These are phyloP conservation scores for Fragaria nilgerrensis DNA, from an alignment of 306 rosid species.

Conservation along the genomic window DNA sequence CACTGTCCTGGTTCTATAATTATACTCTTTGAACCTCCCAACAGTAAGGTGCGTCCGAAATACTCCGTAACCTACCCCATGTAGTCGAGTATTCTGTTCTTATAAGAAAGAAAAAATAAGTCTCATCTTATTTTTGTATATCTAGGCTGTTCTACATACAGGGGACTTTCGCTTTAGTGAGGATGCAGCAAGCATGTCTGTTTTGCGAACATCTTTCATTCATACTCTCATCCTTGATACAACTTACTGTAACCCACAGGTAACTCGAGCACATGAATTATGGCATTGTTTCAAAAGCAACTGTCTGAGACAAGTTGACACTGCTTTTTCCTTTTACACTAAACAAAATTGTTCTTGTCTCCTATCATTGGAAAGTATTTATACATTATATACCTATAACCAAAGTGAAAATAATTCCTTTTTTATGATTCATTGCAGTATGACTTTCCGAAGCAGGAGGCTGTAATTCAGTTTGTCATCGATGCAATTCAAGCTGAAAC, in stretches of 20 bases:
- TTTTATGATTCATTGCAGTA: constrained; percentile 57
- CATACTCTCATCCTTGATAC: constrained; percentile 85
- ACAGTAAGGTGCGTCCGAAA: constrained; percentile 73
- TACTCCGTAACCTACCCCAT: constrained; percentile 27
- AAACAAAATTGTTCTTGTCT: not conserved
- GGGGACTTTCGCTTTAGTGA: constrained; percentile 89
- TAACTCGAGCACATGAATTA: constrained; percentile 34
- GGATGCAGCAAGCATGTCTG: constrained; percentile 48
- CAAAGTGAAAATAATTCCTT: constrained; percentile 11
- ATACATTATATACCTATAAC: not conserved
- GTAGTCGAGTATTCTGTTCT: constrained; percentile 14
- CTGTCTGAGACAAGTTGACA: too few relatives aligned
- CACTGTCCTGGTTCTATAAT: constrained; percentile 93
- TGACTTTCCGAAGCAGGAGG: constrained; percentile 94
- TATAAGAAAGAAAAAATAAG: not conserved
- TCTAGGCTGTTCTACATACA: constrained; percentile 81
- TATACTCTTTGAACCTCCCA: constrained; percentile 87
- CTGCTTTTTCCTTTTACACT: constrained; percentile 2
- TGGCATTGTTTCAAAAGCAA: constrained; percentile 15
- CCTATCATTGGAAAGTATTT: not conserved
- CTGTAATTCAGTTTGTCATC: constrained; percentile 85
- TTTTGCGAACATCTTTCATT: constrained; percentile 48
- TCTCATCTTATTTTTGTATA: constrained; percentile 11
- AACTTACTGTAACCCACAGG: constrained; percentile 92
- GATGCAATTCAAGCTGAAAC: constrained; percentile 94